Conservation (phyloP, 805 yeast genomes). For the Lipomyces yamadae region DNA sequence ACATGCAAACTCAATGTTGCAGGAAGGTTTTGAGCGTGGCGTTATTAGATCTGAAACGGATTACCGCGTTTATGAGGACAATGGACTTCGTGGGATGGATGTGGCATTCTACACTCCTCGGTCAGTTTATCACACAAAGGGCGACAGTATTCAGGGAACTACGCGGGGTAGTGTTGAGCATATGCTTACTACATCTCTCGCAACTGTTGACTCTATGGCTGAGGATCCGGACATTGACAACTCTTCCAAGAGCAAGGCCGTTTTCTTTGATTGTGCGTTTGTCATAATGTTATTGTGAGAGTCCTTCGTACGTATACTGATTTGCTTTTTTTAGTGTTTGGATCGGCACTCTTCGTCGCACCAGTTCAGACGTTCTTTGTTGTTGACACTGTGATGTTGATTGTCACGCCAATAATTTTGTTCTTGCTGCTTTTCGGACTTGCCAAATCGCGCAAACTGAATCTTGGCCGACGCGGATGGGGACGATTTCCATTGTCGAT, state of each 20-base stretch:
- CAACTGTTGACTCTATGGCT: conserved; percentile 57
- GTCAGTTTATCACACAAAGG: conserved; percentile 76
- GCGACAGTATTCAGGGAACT: conserved; percentile 70
- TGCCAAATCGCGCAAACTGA: conserved; percentile 35
- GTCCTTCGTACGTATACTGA: neutral
- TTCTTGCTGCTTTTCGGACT: conserved; percentile 50
- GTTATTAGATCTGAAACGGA: conserved; percentile 83
- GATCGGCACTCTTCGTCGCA: conserved; percentile 35
- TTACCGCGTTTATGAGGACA: conserved; percentile 66
- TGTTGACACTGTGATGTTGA: conserved; percentile 59
- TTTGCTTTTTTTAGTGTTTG: conserved; percentile 25
- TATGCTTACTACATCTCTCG: conserved; percentile 76
- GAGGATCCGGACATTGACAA: conserved; percentile 48
- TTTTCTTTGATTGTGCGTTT: conserved; percentile 59
- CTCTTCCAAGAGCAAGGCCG: conserved; percentile 49
- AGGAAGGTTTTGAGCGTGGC: conserved; percentile 79
- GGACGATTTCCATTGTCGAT: conserved; percentile 66
- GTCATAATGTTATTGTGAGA: neutral
- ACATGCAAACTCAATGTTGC: conserved; percentile 78
- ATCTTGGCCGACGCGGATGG: conserved; percentile 51
- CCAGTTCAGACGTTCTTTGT: conserved; percentile 49
- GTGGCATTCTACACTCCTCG: conserved; percentile 88
- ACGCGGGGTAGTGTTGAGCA: conserved; percentile 77
- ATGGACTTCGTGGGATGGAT: conserved; percentile 83
- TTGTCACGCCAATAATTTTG: conserved; percentile 59